Evolutionary conservation across 2,329 filamentous ascomycete species (phyloP).

Genomic region (Scytalidium lignicola): DNA sequence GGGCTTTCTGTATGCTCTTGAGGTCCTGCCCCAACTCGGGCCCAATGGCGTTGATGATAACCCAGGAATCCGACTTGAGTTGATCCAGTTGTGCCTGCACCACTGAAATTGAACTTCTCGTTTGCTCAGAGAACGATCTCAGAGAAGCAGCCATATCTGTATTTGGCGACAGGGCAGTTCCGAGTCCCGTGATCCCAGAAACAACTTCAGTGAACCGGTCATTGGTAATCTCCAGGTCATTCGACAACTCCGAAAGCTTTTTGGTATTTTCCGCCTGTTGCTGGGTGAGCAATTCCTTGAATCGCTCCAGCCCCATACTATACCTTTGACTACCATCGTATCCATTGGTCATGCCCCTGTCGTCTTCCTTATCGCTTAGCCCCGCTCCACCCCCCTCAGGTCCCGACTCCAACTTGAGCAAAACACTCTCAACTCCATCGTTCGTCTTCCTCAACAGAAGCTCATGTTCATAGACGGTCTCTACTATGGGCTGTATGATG

Average conservation of each 20-base stretch:
- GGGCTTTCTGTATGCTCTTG: constrained; percentile 15
- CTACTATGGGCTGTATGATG: constrained; percentile 27
- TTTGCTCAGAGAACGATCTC: constrained; percentile 17
- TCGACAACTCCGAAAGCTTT: constrained; percentile 20
- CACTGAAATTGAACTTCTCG: constrained; percentile 17
- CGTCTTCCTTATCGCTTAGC: background rate
- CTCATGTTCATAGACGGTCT: constrained; percentile 28
- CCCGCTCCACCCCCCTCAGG: background rate
- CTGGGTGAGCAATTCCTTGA: constrained; percentile 16
- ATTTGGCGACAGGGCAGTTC: constrained; percentile 13
- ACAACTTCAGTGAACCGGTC: constrained; percentile 16
- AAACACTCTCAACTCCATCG: constrained; percentile 23
- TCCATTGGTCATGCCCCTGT: background rate
- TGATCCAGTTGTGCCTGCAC: constrained; percentile 27
- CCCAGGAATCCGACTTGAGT: constrained; percentile 22
- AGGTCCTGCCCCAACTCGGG: constrained; percentile 19
- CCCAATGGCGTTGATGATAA: constrained; percentile 19
- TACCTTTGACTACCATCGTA: background rate
- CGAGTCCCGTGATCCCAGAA: constrained; percentile 14
- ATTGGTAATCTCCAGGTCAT: constrained; percentile 18
- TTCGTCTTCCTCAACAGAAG: constrained; percentile 25
- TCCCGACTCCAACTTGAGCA: constrained; percentile 16
- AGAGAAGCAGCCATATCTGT: constrained; percentile 16
- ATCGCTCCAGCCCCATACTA: constrained; percentile 6
- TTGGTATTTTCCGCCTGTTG: constrained; percentile 16